A percentile compares a stretch with the other conserved stretches of the same genome.
phyloP scores from a whole-genome alignment of 306 rosid genomes.

The Arachis stenosperma region DNA sequence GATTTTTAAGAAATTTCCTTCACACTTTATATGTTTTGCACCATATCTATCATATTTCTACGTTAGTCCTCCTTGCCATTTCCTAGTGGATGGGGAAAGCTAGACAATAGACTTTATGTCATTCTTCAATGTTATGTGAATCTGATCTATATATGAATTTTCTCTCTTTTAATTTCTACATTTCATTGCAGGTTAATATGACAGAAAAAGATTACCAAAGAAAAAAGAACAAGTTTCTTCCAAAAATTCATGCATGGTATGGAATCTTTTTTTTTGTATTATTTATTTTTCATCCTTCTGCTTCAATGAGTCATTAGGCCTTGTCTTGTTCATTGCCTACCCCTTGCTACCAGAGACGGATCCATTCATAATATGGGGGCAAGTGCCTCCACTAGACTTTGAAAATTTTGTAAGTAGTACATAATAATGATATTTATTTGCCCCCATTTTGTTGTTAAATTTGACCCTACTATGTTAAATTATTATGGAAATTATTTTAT shows the following conservation, averaged over 20 bases:
- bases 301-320: slow-evolving; percentile 5
- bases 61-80: neutral
- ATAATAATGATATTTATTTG: no score
- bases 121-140: slow-evolving; percentile 15
- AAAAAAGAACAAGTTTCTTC: slow-evolving; percentile 94
- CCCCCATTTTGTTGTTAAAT: no score
- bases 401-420: no score
- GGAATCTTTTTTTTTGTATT: neutral
- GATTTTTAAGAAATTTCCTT: neutral
- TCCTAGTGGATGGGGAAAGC: neutral
- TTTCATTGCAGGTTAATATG: slow-evolving; percentile 86
- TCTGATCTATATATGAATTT: slow-evolving; percentile 20
- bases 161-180: slow-evolving; percentile 21
- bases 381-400: no score
- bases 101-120: neutral
- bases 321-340: slow-evolving; percentile 20
- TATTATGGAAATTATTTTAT: no score
- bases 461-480: no score
- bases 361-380: no score
- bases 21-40: neutral
- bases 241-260: slow-evolving; percentile 98
- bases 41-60: neutral
- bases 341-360: neutral
- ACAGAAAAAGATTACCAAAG: slow-evolving; percentile 97
- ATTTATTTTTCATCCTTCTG: neutral